These are phyloP conservation scores for Neurospora sp. DNA, from an alignment of 495 filamentous ascomycete species.

Conservation along the genomic window DNA sequence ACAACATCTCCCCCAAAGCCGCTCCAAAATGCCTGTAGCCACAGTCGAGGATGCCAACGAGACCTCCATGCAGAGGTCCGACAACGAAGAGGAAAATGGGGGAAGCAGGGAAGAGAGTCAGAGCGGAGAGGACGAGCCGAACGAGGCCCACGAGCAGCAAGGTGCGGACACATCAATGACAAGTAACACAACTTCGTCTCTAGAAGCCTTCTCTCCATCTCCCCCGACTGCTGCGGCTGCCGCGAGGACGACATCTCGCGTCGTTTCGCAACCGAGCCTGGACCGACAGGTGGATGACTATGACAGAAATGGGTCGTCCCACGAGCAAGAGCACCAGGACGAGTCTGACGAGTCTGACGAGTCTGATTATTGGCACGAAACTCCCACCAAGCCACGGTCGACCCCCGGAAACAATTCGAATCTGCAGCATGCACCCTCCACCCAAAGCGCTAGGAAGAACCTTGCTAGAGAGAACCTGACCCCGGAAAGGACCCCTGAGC, in stretches of 20 bases:
- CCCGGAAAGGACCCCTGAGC: slow-evolving; percentile 21
- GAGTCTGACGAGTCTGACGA: neutral
- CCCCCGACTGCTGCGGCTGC: slow-evolving; percentile 59
- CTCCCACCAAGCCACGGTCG: slow-evolving; percentile 9
- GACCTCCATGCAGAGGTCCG: slow-evolving; percentile 2
- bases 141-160: slow-evolving; percentile 14
- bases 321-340: slow-evolving; percentile 2
- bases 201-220: slow-evolving; percentile 49
- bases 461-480: slow-evolving; percentile 37
- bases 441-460: slow-evolving; percentile 21
- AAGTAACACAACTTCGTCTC: slow-evolving; percentile 38
- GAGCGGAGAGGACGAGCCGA: neutral
- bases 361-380: neutral
- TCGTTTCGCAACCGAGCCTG: slow-evolving; percentile 36
- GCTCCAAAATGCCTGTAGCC: neutral
- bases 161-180: slow-evolving; percentile 29
- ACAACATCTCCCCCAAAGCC: neutral
- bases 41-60: slow-evolving; percentile 9
- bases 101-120: neutral
- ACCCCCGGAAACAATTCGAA: slow-evolving; percentile 1
- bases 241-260: slow-evolving; percentile 45
- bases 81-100: neutral
- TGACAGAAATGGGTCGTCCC: neutral
- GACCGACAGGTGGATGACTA: slow-evolving; percentile 5
- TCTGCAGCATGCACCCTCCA: slow-evolving; percentile 10